Percentiles rank a stretch among this genome's conserved stretches.
Evolutionary conservation across 2,329 filamentous ascomycete genomes (phyloP).

Genomic region (Aspergillus ochraceoroseus): DNA sequence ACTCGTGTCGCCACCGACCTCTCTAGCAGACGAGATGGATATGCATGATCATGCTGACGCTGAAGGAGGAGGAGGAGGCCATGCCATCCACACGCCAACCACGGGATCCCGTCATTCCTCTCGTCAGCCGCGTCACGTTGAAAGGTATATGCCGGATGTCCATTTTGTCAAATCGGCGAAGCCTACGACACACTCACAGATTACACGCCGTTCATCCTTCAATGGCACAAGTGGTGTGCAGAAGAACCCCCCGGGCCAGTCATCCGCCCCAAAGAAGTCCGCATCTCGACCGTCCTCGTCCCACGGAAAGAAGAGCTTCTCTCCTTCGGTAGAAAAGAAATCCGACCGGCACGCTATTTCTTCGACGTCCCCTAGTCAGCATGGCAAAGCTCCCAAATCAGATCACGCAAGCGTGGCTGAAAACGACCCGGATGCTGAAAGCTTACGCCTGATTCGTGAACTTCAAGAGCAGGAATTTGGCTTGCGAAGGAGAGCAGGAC

Average conservation of each 20-base stretch:
- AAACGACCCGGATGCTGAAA: slow-evolving; percentile 40
- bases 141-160: slow-evolving; percentile 38
- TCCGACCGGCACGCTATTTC: slow-evolving; percentile 23
- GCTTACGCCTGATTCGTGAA: slow-evolving; percentile 43
- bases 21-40: slow-evolving; percentile 41
- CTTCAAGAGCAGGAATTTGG: slow-evolving; percentile 46
- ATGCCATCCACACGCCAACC: slow-evolving; percentile 35
- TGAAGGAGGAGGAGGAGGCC: slow-evolving; percentile 30
- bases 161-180: slow-evolving; percentile 25
- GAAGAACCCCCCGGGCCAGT: slow-evolving; percentile 29
- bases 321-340: slow-evolving; percentile 39
- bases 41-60: slow-evolving; percentile 32
- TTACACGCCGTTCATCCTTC: slow-evolving; percentile 25
- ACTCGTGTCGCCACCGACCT: slow-evolving; percentile 45
- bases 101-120: slow-evolving; percentile 44
- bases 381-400: slow-evolving; percentile 28
- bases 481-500: slow-evolving; percentile 34
- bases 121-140: slow-evolving; percentile 41
- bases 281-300: slow-evolving; percentile 38
- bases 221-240: slow-evolving; percentile 19
- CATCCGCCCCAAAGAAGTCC: slow-evolving; percentile 30
- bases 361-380: slow-evolving; percentile 29
- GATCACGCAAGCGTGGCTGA: slow-evolving; percentile 27
- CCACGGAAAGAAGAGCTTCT: slow-evolving; percentile 36
- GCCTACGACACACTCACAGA: slow-evolving; percentile 23